These are phyloP conservation scores for Penicillium brasilianum DNA, from an alignment of 2,329 filamentous ascomycete species.

Conservation along the genomic window DNA sequence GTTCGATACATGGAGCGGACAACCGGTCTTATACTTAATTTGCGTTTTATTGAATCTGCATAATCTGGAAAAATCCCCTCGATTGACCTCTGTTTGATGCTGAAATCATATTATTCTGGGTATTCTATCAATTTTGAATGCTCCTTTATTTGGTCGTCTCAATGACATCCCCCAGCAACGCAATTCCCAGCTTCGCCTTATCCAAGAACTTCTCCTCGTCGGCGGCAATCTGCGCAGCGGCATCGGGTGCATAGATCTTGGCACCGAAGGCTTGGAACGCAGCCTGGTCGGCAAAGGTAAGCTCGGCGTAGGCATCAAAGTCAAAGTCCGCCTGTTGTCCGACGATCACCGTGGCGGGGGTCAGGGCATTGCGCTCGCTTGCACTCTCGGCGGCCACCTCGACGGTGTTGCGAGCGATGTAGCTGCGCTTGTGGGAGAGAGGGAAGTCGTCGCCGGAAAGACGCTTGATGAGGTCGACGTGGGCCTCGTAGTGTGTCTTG, in stretches of 20 bases:
- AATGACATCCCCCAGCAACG: constrained; percentile 17
- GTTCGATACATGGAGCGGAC: no score
- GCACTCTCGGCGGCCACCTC: constrained; percentile 12
- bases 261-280: constrained; percentile 25
- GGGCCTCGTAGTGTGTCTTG: constrained; percentile 30
- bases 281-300: constrained; percentile 27
- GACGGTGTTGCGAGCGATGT: constrained; percentile 23
- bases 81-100: background rate
- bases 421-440: constrained; percentile 27
- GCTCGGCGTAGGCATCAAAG: constrained; percentile 28
- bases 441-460: constrained; percentile 28
- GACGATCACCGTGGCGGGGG: constrained; percentile 24
- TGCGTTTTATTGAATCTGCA: no score
- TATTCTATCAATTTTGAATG: background rate
- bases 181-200: constrained; percentile 22
- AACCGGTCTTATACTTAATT: no score
- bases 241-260: constrained; percentile 21
- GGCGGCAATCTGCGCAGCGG: constrained; percentile 21
- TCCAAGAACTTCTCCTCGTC: constrained; percentile 32
- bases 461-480: constrained; percentile 26
- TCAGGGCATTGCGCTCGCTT: constrained; percentile 23
- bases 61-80: no score
- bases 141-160: constrained; percentile 14
- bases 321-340: constrained; percentile 29
- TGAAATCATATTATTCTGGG: background rate